A percentile compares a stretch with the other conserved stretches of the same genome.
Conservation (phyloP, 176 grass and related monocot genomes). For the Cocos nucifera region DNA sequence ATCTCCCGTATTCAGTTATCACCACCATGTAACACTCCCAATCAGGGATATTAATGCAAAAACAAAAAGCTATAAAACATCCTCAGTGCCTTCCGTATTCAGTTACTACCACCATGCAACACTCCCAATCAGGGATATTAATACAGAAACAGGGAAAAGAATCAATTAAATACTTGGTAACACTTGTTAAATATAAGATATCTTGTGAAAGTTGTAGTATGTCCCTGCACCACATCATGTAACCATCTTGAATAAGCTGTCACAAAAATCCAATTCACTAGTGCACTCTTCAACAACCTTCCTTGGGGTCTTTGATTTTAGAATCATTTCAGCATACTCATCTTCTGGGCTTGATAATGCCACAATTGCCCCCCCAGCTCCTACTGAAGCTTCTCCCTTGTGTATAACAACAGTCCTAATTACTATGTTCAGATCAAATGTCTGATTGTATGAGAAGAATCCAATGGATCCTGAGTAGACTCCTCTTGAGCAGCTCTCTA, state of each 20-base stretch:
- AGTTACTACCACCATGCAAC: no score
- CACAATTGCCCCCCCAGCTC: conserved; percentile 69
- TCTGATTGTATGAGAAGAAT: conserved; percentile 77
- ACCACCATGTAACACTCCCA: no score
- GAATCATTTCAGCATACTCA: conserved; percentile 78
- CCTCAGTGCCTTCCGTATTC: no score
- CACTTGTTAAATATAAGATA: no score
- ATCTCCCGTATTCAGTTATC: no score
- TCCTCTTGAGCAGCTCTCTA: conserved; percentile 75
- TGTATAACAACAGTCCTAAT: conserved; percentile 66
- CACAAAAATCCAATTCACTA: not conserved
- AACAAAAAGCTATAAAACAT: no score
- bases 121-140: no score
- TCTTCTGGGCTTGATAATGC: conserved; percentile 62
- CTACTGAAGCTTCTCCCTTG: conserved; percentile 54
- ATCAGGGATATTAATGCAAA: no score
- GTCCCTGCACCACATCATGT: not conserved
- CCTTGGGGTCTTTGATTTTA: conserved; percentile 75
- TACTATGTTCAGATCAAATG: conserved; percentile 80
- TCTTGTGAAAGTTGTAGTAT: not conserved
- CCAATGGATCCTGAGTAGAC: conserved; percentile 90
- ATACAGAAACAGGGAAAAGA: no score
- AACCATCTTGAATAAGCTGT: conserved; percentile 6
- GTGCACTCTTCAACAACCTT: conserved; percentile 34
- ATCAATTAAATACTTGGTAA: no score